Percentiles rank a stretch among this genome's conserved stretches.
Evolutionary conservation across 306 rosid genomes (phyloP).

Genomic region (Cucurbita moschata): DNA sequence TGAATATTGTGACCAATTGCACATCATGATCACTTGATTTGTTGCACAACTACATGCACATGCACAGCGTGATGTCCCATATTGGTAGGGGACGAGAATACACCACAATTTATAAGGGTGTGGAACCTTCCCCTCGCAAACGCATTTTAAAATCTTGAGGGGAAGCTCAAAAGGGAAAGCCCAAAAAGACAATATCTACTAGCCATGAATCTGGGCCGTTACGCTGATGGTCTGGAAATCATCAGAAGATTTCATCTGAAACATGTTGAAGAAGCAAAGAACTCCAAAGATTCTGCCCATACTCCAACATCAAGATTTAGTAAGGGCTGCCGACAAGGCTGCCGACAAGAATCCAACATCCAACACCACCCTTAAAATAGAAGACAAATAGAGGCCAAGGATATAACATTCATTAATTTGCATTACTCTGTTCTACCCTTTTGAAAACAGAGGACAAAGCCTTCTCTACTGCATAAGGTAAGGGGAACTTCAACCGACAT

Average conservation of each 20-base stretch:
- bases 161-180: too few relatives aligned
- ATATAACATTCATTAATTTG: neutral
- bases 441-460: neutral
- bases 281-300: too few relatives aligned
- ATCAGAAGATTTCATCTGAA: neutral
- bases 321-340: neutral
- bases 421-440: neutral
- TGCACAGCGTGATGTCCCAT: neutral
- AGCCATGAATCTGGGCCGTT: too few relatives aligned
- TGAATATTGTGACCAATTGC: constrained; percentile 28
- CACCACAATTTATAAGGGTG: too few relatives aligned
- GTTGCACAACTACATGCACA: constrained; percentile 12
- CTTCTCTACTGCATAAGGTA: neutral
- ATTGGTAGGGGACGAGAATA: too few relatives aligned
- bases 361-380: neutral
- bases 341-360: neutral
- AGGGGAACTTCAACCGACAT: neutral
- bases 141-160: too few relatives aligned
- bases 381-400: neutral
- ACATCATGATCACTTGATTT: constrained; percentile 52
- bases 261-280: neutral
- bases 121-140: too few relatives aligned
- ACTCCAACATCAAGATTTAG: neutral
- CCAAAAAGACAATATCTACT: too few relatives aligned
- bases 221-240: neutral